Base-by-base conservation (phyloP, 306 rosid genomes). In the Dicorynia guianensis region DNA sequence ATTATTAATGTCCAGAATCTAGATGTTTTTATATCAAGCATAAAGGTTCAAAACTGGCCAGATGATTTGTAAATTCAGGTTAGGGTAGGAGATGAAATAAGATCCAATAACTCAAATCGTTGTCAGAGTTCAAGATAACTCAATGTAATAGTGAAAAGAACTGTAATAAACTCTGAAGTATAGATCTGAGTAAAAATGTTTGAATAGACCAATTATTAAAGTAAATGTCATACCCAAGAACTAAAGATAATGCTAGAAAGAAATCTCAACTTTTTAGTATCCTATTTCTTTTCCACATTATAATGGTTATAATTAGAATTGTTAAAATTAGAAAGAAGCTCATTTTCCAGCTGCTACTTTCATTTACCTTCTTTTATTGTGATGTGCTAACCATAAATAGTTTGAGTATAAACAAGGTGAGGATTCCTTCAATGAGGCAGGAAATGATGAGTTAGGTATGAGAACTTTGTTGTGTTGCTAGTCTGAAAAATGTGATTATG, bases 391-490 rank as follows among this genome's bases (percentile, higher is more conserved):
- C 34, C 63, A 4, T 56, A 5, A 18, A 20, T 42, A n/a, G 47
- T 63, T 33, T 63, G 34, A 11, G 5, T 63, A 6, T 18, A 38
- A 42, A 63, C 63, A 65, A 65, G 30, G 30, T 2, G 30, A 25
- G 30, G 40, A 44, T 13, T 65, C 20, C 25, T 12, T 44, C 1
- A 44, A 44, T 36, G 39, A 44, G 7, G 30, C 19, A 7, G 30
- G 57, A 67, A 47, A 30, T 58, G 33, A 44, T 46, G 30, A 60
- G 77, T 18, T 63, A 18, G 6, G 61, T 68, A 17, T 35, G 57
- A 40, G 34, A n/a, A 13, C 19, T 57, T 73, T 14, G n/a, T 73
- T 25, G 30, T 17, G 20, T 17, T 60, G 69, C 60, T 46, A 35
- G 6, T 71, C 25, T 46, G 17, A 7, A 48, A 33, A 49, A 36